A percentile compares a stretch with the other conserved stretches of the same genome.
phyloP scores from a whole-genome alignment of 2,329 filamentous ascomycete species.

The Neocucurbitaria cava region DNA sequence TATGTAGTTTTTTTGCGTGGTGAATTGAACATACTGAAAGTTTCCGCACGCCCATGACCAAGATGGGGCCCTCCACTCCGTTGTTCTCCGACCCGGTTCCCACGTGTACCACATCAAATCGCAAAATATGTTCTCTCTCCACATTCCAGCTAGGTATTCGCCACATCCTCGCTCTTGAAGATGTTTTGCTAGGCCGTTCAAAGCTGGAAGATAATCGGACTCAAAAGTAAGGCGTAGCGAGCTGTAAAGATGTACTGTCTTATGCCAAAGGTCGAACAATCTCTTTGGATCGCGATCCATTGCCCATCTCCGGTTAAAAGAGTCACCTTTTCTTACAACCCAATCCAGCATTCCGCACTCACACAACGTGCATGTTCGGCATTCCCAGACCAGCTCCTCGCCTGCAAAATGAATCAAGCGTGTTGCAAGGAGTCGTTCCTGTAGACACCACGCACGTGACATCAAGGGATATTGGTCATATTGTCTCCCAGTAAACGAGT shows the following conservation, averaged over 20 bases:
- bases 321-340: background rate
- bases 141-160: background rate
- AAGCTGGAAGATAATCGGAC: background rate
- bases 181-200: background rate
- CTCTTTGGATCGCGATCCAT: background rate
- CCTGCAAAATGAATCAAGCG: slow-evolving; percentile 19
- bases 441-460: slow-evolving; percentile 14
- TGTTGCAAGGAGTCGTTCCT: slow-evolving; percentile 21
- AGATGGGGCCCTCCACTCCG: background rate
- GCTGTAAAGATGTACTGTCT: background rate
- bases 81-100: background rate
- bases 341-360: background rate
- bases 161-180: background rate
- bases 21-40: background rate
- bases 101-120: background rate
- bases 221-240: background rate
- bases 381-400: slow-evolving; percentile 22
- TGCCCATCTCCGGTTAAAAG: background rate
- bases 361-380: background rate
- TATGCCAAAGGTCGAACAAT: background rate
- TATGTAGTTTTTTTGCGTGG: background rate
- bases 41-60: background rate
- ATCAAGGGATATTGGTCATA: background rate
- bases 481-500: background rate
- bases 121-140: background rate